Evolutionary conservation across 2,329 filamentous ascomycete genomes (phyloP).

Genomic region (Xylariaceae sp.): DNA sequence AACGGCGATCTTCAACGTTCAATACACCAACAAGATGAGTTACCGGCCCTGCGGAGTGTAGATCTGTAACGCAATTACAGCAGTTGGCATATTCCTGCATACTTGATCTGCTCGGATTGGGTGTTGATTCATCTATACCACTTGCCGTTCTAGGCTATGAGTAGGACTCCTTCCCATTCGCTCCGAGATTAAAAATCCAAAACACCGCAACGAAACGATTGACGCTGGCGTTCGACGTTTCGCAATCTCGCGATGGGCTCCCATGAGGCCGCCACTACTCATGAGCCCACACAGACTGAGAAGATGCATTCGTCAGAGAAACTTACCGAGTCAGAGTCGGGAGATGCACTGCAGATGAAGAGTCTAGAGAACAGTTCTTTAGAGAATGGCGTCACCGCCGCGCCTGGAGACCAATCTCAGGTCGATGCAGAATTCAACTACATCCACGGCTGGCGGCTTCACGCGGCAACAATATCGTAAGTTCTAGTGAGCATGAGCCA

Average conservation of each 20-base stretch:
- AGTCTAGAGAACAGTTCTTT: neutral
- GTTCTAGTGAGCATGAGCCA: neutral
- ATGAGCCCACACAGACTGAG: conserved; percentile 1
- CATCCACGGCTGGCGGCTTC: conserved; percentile 6
- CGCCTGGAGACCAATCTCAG: neutral
- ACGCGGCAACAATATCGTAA: conserved; percentile 5
- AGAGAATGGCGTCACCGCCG: neutral
- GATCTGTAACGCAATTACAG: too few relatives aligned
- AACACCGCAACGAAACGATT: neutral
- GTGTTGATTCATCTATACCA: too few relatives aligned
- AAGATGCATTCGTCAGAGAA: conserved; percentile 6
- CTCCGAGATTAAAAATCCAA: too few relatives aligned
- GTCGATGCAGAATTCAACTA: conserved; percentile 5
- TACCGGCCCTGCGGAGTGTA: too few relatives aligned
- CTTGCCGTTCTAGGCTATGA: too few relatives aligned
- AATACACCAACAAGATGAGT: too few relatives aligned
- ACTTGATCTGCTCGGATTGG: too few relatives aligned
- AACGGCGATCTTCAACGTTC: too few relatives aligned
- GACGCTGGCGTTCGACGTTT: neutral
- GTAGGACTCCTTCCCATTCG: neutral
- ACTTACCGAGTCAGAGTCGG: neutral
- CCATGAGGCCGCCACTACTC: neutral
- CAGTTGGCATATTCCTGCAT: too few relatives aligned
- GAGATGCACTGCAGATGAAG: neutral
- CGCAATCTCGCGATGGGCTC: neutral